These are phyloP conservation scores for Blastocystis sp. DNA, from an alignment of 352 stramenopile species.

Conservation along the genomic window DNA sequence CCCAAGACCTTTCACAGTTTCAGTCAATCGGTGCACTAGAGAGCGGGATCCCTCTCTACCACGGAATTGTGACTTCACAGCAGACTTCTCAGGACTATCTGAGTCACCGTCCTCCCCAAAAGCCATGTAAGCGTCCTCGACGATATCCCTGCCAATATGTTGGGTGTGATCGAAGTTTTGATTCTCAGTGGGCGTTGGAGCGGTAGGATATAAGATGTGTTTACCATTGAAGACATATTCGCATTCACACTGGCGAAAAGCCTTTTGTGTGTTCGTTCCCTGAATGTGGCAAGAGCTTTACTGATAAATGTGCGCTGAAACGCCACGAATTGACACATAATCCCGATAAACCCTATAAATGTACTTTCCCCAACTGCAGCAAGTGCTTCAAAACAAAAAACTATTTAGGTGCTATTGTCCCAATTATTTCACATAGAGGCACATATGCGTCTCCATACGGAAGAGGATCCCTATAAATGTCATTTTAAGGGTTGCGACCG, in stretches of 20 bases:
- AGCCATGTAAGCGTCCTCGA: neutral
- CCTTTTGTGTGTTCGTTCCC: slow-evolving; percentile 46
- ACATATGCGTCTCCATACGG: slow-evolving; percentile 48
- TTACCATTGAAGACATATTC: slow-evolving; percentile 7
- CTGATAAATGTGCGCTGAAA: slow-evolving; percentile 63
- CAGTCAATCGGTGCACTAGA: neutral
- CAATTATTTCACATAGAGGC: neutral
- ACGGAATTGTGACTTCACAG: neutral
- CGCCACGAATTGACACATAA: slow-evolving; percentile 63
- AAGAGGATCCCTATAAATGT: slow-evolving; percentile 44
- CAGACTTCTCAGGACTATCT: neutral
- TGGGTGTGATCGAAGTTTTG: slow-evolving; percentile 16
- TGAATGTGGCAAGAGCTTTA: slow-evolving; percentile 56
- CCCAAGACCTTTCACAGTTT: slow-evolving; percentile 2
- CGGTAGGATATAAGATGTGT: neutral
- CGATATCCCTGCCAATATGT: slow-evolving; percentile 26
- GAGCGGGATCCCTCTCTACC: neutral
- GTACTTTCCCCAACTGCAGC: slow-evolving; percentile 58
- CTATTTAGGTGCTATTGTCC: slow-evolving; percentile 42
- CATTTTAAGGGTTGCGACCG: slow-evolving; percentile 34
- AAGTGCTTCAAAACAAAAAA: slow-evolving; percentile 64
- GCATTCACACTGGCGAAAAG: slow-evolving; percentile 59
- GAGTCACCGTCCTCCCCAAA: neutral
- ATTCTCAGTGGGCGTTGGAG: slow-evolving; percentile 51
- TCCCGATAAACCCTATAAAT: slow-evolving; percentile 63